Base-by-base conservation (phyloP, 2,329 filamentous ascomycete genomes). In the Zymoseptoria pseudotritici region DNA sequence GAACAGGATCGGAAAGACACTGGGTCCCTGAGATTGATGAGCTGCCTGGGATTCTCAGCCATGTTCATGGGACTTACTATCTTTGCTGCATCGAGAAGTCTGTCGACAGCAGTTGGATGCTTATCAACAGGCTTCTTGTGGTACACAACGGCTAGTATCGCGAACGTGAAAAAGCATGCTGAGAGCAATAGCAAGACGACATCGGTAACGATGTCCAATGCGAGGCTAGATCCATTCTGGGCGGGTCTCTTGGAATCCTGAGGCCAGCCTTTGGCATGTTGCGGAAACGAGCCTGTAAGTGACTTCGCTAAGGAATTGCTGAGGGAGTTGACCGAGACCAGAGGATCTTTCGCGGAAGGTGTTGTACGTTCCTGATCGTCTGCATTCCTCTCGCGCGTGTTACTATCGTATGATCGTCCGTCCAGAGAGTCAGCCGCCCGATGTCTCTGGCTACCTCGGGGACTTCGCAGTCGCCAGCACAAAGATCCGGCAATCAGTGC, bases 1-100 rank as follows among this genome's bases (percentile, higher is more conserved):
- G 29, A 55, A 59, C 42, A 59, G 46, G 4, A 59, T 59, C 3
- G 57, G 57, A 20, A 59, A 59, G 42, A 59, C 36, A 17, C 53
- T 55, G 10, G 57, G 57, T n/a, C 57, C 57, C 57, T 59, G 19
- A 2, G 9, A 46, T 19, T 3, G 11, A 10, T 52, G 9, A 24
- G 20, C n/a, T 21, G 3, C 50, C 9, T 52, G 17, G 8, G 26
- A 52, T 8, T 21, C 11, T 17, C 50, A n/a, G 19, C 2, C 20
- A 52, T n/a, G 3, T 24, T 24, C 17, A 52, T 13, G 22, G 5
- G 5, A 52, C 50, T 4, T 21, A 52, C 50, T 5, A 52, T 52
- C 19, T 20, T n/a, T 7, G 50, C 20, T 8, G 50, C 50, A 21
- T 20, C 19, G 17, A 52, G 11, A 11, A 52, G 50, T 52, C 50